Evolutionary conservation across 805 yeast genomes (phyloP).

Genomic region (Zygoascus biomembranicola): DNA sequence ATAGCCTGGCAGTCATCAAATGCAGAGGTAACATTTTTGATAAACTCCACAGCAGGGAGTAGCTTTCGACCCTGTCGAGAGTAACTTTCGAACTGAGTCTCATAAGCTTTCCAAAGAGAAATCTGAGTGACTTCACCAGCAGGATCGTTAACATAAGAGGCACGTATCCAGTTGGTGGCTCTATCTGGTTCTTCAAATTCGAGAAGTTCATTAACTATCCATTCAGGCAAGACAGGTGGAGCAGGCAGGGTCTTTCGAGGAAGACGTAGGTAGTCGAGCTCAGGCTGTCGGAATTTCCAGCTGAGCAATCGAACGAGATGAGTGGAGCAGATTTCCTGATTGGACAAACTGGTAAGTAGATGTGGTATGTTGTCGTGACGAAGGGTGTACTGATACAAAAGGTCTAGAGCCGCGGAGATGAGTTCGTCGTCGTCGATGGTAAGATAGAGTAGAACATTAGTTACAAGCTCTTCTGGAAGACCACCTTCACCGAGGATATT

Average conservation of each 20-base stretch:
- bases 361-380: conserved; percentile 48
- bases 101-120: conserved; percentile 92
- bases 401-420: conserved; percentile 64
- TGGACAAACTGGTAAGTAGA: conserved; percentile 36
- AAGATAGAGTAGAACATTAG: conserved; percentile 48
- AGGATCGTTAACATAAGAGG: conserved; percentile 72
- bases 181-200: conserved; percentile 75
- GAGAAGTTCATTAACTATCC: conserved; percentile 52
- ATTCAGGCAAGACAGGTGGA: conserved; percentile 52
- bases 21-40: conserved; percentile 85
- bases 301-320: conserved; percentile 57
- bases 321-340: conserved; percentile 45
- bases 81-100: conserved; percentile 66
- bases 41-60: conserved; percentile 93
- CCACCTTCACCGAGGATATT: conserved; percentile 38
- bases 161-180: conserved; percentile 90
- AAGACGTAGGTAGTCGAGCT: conserved; percentile 30
- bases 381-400: conserved; percentile 72
- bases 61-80: conserved; percentile 41
- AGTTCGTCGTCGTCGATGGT: conserved; percentile 70
- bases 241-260: conserved; percentile 39
- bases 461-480: conserved; percentile 40
- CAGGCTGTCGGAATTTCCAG: conserved; percentile 33
- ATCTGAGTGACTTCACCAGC: conserved; percentile 91
- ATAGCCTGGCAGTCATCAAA: conserved; percentile 86